Conservation (phyloP, 2,329 filamentous ascomycete genomes). For the Phaeosphaeriaceae sp. region DNA sequence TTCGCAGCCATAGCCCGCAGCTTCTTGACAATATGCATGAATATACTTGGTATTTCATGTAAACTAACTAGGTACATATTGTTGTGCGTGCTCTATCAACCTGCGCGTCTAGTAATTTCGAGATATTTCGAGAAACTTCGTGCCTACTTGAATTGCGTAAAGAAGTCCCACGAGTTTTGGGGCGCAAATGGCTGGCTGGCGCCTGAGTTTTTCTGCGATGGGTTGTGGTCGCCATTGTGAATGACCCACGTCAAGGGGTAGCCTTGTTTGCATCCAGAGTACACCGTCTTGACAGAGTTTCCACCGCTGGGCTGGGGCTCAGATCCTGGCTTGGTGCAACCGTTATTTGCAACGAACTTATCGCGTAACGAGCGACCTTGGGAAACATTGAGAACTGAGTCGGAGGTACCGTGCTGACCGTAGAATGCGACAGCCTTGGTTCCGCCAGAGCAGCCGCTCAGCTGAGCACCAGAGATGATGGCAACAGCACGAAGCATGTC, state of each 20-base stretch:
- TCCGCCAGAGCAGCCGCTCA: conserved; percentile 35
- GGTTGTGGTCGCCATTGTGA: conserved; percentile 18
- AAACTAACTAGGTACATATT: neutral
- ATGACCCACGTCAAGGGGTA: conserved; percentile 43
- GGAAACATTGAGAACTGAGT: conserved; percentile 45
- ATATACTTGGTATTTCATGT: neutral
- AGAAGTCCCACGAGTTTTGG: conserved; percentile 43
- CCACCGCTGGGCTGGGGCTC: conserved; percentile 25
- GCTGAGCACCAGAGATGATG: conserved; percentile 18
- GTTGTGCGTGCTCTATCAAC: neutral
- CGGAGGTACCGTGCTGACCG: conserved; percentile 48
- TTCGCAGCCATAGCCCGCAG: no score
- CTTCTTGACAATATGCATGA: neutral
- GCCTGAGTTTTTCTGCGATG: conserved; percentile 22
- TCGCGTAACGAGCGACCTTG: conserved; percentile 45
- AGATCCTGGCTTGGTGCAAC: conserved; percentile 31
- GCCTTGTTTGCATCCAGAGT: conserved; percentile 31
- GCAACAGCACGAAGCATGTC: conserved; percentile 50
- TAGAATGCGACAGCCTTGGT: conserved; percentile 49
- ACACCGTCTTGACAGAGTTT: conserved; percentile 18
- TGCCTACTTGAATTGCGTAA: conserved; percentile 22
- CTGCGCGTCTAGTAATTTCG: neutral
- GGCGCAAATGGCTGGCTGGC: conserved; percentile 23
- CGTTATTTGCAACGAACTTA: conserved; percentile 47
- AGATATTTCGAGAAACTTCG: neutral